phyloP scores from a whole-genome alignment of 345 rosid genomes.

The Cardiospermum halicacabum region DNA sequence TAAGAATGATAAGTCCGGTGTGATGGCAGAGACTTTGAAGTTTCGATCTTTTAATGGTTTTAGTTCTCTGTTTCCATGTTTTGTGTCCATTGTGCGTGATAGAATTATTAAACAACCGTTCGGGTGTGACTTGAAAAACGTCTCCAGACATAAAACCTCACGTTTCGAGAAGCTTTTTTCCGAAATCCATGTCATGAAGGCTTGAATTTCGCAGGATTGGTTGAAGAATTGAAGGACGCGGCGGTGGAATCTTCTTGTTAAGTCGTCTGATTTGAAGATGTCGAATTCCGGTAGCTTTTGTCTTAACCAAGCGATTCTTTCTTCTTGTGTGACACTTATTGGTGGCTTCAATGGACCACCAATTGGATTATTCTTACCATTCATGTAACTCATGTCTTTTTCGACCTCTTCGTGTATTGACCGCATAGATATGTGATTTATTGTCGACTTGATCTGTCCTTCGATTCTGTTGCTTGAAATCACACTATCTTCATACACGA shows the following conservation, averaged over 20 bases:
- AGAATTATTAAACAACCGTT: conserved; percentile 62
- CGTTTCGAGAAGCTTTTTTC: conserved; percentile 43
- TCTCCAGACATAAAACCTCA: conserved; percentile 53
- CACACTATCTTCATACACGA: conserved; percentile 34
- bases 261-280: conserved; percentile 45
- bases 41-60: conserved; percentile 50
- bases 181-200: conserved; percentile 88
- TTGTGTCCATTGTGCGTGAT: conserved; percentile 62
- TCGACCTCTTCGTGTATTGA: conserved; percentile 25
- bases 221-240: conserved; percentile 46
- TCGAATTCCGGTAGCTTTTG: conserved; percentile 34
- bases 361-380: neutral
- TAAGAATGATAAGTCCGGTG: conserved; percentile 58
- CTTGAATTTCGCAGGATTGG: conserved; percentile 42
- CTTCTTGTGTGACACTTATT: conserved; percentile 32
- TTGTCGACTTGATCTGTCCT: conserved; percentile 11
- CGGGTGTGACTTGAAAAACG: conserved; percentile 60
- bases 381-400: no score
- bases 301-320: conserved; percentile 47
- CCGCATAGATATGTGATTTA: conserved; percentile 20
- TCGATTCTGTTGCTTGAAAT: conserved; percentile 20
- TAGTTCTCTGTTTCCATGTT: conserved; percentile 40
- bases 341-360: conserved; percentile 43
- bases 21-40: conserved; percentile 42
- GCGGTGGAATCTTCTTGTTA: conserved; percentile 43